A percentile compares a stretch with the other conserved stretches of the same genome.
phyloP scores from a whole-genome alignment of 1,139 yeast species.

The Yamadazyma siamensis region DNA sequence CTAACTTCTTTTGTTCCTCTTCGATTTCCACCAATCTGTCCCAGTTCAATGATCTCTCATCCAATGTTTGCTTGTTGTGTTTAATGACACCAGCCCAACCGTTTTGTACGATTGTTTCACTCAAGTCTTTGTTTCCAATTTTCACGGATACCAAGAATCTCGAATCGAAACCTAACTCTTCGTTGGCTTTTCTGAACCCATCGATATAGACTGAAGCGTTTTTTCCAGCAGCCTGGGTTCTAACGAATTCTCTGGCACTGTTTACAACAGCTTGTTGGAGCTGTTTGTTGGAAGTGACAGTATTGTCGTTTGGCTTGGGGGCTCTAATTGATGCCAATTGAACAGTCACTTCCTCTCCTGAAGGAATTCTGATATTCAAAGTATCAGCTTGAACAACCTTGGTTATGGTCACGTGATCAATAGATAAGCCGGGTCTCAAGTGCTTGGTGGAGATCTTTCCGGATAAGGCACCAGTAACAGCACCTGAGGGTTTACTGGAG shows the following conservation, averaged over 20 bases:
- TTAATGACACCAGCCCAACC: conserved; percentile 80
- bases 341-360: conserved; percentile 55
- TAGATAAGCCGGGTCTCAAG: conserved; percentile 44
- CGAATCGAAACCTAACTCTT: conserved; percentile 56
- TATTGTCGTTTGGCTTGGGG: conserved; percentile 63
- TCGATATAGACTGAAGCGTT: conserved; percentile 58
- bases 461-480: conserved; percentile 8
- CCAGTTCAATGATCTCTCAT: conserved; percentile 74
- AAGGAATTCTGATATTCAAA: conserved; percentile 45
- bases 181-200: conserved; percentile 60
- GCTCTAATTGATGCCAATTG: conserved; percentile 73
- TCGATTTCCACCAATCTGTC: conserved; percentile 74
- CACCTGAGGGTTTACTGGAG: conserved; percentile 12
- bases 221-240: conserved; percentile 69
- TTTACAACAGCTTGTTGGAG: conserved; percentile 51
- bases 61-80: conserved; percentile 68
- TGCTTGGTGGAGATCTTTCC: conserved; percentile 16
- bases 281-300: conserved; percentile 39
- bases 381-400: conserved; percentile 72
- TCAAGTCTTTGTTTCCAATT: conserved; percentile 53
- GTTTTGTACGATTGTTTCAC: conserved; percentile 55
- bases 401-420: conserved; percentile 53
- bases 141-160: conserved; percentile 60
- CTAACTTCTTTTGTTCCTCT: conserved; percentile 49
- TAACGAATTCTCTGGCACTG: conserved; percentile 69